phyloP scores from a whole-genome alignment of 768 basidiomycete species.

The Tulasnella sp. region DNA sequence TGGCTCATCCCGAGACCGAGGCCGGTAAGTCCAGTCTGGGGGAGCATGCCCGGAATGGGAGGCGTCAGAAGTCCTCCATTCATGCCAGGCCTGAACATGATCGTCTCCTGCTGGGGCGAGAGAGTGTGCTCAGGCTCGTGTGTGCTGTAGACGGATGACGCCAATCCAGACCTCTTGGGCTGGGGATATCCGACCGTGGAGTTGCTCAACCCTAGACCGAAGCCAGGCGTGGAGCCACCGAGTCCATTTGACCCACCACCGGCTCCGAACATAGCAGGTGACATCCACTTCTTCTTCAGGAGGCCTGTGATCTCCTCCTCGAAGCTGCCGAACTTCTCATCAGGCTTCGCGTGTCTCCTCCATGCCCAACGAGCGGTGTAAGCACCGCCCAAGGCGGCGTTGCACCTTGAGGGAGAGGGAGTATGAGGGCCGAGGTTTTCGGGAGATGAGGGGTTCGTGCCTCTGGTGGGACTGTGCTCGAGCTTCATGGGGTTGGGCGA shows the following conservation, averaged over 20 bases:
- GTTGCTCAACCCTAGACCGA: neutral
- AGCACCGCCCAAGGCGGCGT: conserved; percentile 61
- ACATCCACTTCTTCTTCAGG: conserved; percentile 56
- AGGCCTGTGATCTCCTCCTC: conserved; percentile 71
- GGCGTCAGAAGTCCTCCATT: neutral
- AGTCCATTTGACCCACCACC: conserved; percentile 28
- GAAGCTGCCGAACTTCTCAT: conserved; percentile 41
- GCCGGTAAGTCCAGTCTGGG: neutral
- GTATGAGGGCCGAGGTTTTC: conserved; percentile 47
- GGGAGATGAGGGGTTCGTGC: conserved; percentile 45
- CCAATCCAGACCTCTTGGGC: conserved; percentile 35
- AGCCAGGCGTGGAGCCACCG: neutral
- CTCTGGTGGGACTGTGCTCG: conserved; percentile 27
- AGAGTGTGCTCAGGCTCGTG: conserved; percentile 54
- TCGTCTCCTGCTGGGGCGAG: neutral
- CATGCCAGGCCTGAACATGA: no score
- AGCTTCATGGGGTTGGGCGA: neutral
- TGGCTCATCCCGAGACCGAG: conserved; percentile 6
- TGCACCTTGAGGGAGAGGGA: conserved; percentile 20
- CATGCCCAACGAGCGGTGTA: conserved; percentile 81
- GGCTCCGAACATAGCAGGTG: conserved; percentile 34
- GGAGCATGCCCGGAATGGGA: neutral
- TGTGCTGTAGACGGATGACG: conserved; percentile 38
- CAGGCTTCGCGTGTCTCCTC: conserved; percentile 36
- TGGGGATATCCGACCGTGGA: conserved; percentile 10